A percentile compares a stretch with the other conserved stretches of the same genome.
Evolutionary conservation across 768 basidiomycete species (phyloP).

Genomic region (Suillus weaverae): DNA sequence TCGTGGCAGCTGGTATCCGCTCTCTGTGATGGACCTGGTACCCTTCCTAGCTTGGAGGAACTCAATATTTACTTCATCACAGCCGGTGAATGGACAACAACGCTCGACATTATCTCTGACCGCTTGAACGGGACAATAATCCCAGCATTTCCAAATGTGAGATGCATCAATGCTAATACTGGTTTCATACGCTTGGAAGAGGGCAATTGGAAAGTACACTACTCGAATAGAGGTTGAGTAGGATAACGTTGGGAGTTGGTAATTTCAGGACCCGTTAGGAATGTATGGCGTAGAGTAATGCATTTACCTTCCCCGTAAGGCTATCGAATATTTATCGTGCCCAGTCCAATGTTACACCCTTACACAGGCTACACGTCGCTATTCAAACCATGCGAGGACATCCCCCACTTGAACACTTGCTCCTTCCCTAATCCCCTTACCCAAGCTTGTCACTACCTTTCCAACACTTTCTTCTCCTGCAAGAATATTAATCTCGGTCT

Average conservation of each 20-base stretch:
- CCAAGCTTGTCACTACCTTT: conserved; percentile 40
- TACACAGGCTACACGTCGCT: not conserved
- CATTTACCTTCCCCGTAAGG: not conserved
- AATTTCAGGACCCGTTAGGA: not conserved
- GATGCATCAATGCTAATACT: not conserved
- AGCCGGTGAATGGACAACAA: not conserved
- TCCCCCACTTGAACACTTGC: conserved; percentile 49
- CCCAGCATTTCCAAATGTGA: not conserved
- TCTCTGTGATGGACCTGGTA: conserved; percentile 3
- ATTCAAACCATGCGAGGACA: conserved; percentile 35
- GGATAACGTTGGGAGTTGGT: not conserved
- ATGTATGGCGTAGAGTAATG: not conserved
- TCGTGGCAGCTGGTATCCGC: not conserved
- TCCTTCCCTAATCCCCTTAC: conserved; percentile 43
- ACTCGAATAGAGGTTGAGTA: not conserved
- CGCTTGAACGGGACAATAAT: not conserved
- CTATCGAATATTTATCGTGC: not conserved
- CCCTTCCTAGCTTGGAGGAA: conserved; percentile 2
- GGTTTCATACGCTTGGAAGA: not conserved
- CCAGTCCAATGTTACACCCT: not conserved
- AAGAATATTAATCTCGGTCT: conserved; percentile 55
- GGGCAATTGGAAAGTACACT: not conserved
- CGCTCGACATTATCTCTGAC: not conserved
- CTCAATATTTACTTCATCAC: not conserved
- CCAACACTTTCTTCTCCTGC: conserved; percentile 48